Evolutionary conservation across 257 asterid species (phyloP), one percentile per base, ranked within the genome.

Genomic region (Nyctanthes arbortristis): DNA sequence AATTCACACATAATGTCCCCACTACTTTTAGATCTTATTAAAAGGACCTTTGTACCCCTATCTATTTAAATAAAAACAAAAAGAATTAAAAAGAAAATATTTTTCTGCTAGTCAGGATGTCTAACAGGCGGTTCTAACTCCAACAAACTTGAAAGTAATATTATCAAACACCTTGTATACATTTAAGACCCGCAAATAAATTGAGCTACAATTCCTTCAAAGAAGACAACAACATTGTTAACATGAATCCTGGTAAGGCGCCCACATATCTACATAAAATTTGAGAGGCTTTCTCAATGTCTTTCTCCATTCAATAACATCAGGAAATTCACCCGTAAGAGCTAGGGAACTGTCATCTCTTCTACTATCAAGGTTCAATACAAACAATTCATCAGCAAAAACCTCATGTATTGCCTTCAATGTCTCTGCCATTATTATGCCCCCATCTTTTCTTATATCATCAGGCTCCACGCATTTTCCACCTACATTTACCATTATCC

Each of bases 401-500:
- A 70, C 93, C 73, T 52, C 24, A 1, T 79, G 4, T 88, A 91
- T 80, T 5, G 94, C 97, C 76, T 60, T 65, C 80, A 90, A 68
- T 1, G 98, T 89, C 79, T 88, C 86, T 77, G 81, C 90, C 98
- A 92, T 92, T 68, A 90, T 72, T 37, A 63, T 63, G 4, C 81
- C 69, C 65, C 98, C 98, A 47, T 90, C 89, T 66, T 81, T 92
- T 67, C 93, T 78, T 0, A 72, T 55, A 76, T 92, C 96, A 66
- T 92, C 98, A 3, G 98, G 85, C 80, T 90, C 98, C 49, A 90
- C 96, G 52, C 98, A 93, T 65, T 88, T 84, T 64, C 98, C 98
- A 39, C 98, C 98, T 5, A 88, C 95, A 65, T 93, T 93, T 84
- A 83, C 96, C 98, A 90, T 93, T 67, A 93, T 82, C 22, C 87